Evolutionary conservation across 768 basidiomycete genomes (phyloP).

Genomic region (Mycena indigotica): DNA sequence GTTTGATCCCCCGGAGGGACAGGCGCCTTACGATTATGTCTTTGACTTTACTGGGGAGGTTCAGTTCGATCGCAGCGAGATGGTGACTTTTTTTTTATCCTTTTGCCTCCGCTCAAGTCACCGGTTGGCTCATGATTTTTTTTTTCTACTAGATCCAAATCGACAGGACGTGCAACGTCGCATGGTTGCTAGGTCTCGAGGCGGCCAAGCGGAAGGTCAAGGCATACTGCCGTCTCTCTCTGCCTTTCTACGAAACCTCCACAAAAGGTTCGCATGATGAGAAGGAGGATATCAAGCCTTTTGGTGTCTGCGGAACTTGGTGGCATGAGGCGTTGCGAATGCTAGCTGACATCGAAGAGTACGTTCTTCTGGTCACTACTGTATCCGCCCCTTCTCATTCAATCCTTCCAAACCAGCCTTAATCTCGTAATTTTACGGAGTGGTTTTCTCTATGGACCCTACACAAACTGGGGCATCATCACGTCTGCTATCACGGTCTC

Average conservation of each 20-base stretch:
- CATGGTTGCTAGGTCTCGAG: constrained; percentile 70
- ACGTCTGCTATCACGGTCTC: constrained; percentile 73
- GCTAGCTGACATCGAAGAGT: constrained; percentile 76
- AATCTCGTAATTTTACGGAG: constrained; percentile 79
- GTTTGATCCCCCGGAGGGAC: constrained; percentile 73
- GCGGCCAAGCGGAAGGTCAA: constrained; percentile 79
- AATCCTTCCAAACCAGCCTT: constrained; percentile 46
- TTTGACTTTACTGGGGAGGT: constrained; percentile 88
- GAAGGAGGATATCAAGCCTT: constrained; percentile 74
- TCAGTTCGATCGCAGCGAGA: constrained; percentile 71
- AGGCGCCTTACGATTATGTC: constrained; percentile 73
- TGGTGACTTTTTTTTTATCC: constrained; percentile 42
- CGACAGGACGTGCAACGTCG: constrained; percentile 69
- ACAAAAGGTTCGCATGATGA: constrained; percentile 68
- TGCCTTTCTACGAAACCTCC: constrained; percentile 76
- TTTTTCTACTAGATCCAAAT: constrained; percentile 65
- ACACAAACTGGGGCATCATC: constrained; percentile 69
- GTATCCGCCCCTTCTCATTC: constrained; percentile 13
- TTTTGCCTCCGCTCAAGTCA: background rate
- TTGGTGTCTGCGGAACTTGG: constrained; percentile 74
- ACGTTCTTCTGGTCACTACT: constrained; percentile 25
- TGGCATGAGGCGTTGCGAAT: constrained; percentile 85
- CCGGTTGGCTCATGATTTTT: background rate
- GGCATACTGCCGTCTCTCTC: constrained; percentile 76
- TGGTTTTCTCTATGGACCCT: constrained; percentile 81